Evolutionary conservation across 345 rosid genomes (phyloP).

Genomic region (Citrus inodora): DNA sequence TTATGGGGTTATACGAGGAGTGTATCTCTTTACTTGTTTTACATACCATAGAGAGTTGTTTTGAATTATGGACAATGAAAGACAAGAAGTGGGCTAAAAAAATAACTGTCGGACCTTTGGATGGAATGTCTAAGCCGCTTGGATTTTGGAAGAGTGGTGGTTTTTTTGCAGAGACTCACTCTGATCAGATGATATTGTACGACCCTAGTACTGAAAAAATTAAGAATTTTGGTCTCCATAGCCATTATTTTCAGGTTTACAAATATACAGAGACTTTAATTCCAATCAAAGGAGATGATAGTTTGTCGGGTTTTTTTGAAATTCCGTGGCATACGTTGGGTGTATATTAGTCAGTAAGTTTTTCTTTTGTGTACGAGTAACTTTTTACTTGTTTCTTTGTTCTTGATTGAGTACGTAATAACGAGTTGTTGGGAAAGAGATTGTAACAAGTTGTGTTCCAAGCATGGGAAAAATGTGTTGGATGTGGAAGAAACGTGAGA

Average conservation of each 20-base stretch:
- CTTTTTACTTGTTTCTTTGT: too few relatives aligned
- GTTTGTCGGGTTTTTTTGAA: background rate
- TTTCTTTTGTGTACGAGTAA: too few relatives aligned
- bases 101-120: background rate
- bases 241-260: rapidly evolving
- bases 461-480: too few relatives aligned
- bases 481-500: too few relatives aligned
- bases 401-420: too few relatives aligned
- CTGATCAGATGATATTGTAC: background rate
- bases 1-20: background rate
- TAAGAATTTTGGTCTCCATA: rapidly evolving
- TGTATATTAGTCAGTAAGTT: background rate
- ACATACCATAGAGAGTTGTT: background rate
- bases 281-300: background rate
- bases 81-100: background rate
- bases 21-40: background rate
- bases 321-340: background rate
- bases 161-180: background rate
- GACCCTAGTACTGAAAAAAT: background rate
- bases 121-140: background rate
- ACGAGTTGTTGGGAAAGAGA: too few relatives aligned
- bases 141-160: background rate
- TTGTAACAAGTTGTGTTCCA: too few relatives aligned
- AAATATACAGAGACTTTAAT: background rate
- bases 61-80: background rate